Percentiles rank a stretch among this genome's conserved stretches.
phyloP scores from a whole-genome alignment of 129 eudicot genomes.

The Artemisia argyi region DNA sequence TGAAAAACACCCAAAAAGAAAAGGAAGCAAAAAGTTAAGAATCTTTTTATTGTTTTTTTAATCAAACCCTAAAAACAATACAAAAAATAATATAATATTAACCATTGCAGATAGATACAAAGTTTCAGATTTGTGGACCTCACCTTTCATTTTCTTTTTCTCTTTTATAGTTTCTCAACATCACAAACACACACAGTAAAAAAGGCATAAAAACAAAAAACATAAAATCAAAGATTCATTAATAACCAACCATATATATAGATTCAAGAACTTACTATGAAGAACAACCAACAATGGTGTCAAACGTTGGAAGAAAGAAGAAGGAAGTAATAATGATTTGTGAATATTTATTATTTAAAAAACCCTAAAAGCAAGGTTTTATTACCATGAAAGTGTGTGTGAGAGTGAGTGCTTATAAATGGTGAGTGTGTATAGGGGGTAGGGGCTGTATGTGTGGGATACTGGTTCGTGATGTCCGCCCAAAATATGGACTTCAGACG shows the following conservation, averaged over 20 bases:
- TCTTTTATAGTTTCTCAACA: not conserved
- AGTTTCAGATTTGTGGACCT: slow-evolving; percentile 51
- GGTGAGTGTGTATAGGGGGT: slow-evolving; percentile 13
- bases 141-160: slow-evolving; percentile 9
- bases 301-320: slow-evolving; percentile 23
- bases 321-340: slow-evolving; percentile 9
- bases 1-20: slow-evolving; percentile 23
- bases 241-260: not conserved
- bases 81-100: slow-evolving; percentile 18
- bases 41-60: slow-evolving; percentile 35
- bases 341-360: slow-evolving; percentile 5
- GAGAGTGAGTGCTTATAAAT: slow-evolving; percentile 23
- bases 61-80: not conserved
- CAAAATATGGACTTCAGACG: slow-evolving; percentile 18
- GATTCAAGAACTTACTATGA: slow-evolving; percentile 49
- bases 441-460: slow-evolving; percentile 24
- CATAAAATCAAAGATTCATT: not conserved
- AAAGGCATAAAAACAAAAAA: not conserved
- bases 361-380: slow-evolving; percentile 25
- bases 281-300: slow-evolving; percentile 23
- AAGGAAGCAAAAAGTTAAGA: slow-evolving; percentile 4
- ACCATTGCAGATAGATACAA: slow-evolving; percentile 49
- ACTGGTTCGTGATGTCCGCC: slow-evolving; percentile 46
- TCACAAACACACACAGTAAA: slow-evolving; percentile 2
- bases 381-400: not conserved